These are phyloP conservation scores for Diaporthe eres DNA, from an alignment of 2,329 filamentous ascomycete species.

Conservation along the genomic window DNA sequence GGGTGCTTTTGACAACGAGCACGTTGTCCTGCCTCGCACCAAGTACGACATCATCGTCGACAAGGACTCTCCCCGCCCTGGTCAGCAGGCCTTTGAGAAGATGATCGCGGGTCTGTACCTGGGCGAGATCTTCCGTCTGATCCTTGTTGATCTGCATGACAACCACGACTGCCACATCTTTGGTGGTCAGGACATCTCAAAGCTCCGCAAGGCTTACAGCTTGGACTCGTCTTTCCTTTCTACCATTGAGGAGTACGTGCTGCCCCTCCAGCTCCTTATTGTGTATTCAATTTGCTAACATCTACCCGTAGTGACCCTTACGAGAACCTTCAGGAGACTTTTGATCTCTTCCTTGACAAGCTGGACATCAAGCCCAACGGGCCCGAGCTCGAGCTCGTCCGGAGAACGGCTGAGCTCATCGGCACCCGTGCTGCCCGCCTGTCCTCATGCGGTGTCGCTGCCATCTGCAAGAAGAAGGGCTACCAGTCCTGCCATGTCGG, in stretches of 20 bases:
- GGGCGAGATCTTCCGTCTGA: slow-evolving; percentile 92
- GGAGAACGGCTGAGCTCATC: slow-evolving; percentile 91
- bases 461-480: slow-evolving; percentile 96
- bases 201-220: slow-evolving; percentile 87
- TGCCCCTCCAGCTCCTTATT: not conserved
- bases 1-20: slow-evolving; percentile 96
- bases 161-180: slow-evolving; percentile 83
- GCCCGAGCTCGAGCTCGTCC: slow-evolving; percentile 89
- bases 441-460: slow-evolving; percentile 93
- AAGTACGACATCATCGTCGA: slow-evolving; percentile 91
- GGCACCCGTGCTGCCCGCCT: slow-evolving; percentile 94
- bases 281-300: slow-evolving; percentile 40
- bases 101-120: slow-evolving; percentile 97
- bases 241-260: slow-evolving; percentile 84
- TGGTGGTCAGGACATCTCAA: slow-evolving; percentile 82
- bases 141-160: slow-evolving; percentile 88
- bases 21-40: slow-evolving; percentile 87
- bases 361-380: slow-evolving; percentile 79
- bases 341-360: slow-evolving; percentile 83
- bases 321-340: slow-evolving; percentile 93
- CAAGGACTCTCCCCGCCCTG: slow-evolving; percentile 90
- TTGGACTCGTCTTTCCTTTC: slow-evolving; percentile 95
- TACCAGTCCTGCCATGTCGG: slow-evolving; percentile 92
- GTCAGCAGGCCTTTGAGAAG: slow-evolving; percentile 97
- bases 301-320: slow-evolving; percentile 79